Base-by-base conservation (phyloP, 2,329 filamentous ascomycete genomes). In the Ceratocystis diversiconidia region DNA sequence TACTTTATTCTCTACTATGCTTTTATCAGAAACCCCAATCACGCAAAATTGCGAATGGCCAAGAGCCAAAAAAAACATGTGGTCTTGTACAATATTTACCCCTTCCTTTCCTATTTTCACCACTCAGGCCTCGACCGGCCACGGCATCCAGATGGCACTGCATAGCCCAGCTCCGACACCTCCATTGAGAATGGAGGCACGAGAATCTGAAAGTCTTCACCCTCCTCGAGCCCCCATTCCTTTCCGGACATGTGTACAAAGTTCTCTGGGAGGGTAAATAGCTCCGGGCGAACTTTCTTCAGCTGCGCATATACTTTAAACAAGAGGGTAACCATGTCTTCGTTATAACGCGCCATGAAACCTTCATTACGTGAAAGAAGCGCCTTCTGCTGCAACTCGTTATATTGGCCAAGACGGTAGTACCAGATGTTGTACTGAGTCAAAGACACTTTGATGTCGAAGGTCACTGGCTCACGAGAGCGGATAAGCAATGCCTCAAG, bases 391-490 rank as follows among this genome's bases (percentile, higher is more conserved):
- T 70, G 67, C 12, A 62, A 62, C 17, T 67, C 66, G 1, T 64
- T 64, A 6, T 72, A 70, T 19, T 67, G 67, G 4, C 70, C 71
- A 2, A 71, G 70, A 0, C 64, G 65, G 59, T 69, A 70, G 17
- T 69, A 70, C 69, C 70, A 71, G 43, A 72, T 71, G 50, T 72
- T 72, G 43, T 71, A 72, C 63, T 72, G 71, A 0, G 70, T 71
- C 22, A 72, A 61, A 36, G 70, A 71, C 60, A 72, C 65, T 41
- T 72, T 69, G 0, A 72, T 65, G n/a, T 71, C 68, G 22, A 68
- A 72, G 0, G 71, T 72, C 3, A 46, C 67, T 7, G 68, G 65
- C 10, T 66, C 61, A 17, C 68, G 66, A 0, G 70, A 69, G 15
- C 71, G 70, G 3, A 64, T 59, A 1, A 69, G 25, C 5, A 71